Evolutionary conservation across 208 protist genomes (phyloP).

Genomic region (Wallacemonas sp.): DNA sequence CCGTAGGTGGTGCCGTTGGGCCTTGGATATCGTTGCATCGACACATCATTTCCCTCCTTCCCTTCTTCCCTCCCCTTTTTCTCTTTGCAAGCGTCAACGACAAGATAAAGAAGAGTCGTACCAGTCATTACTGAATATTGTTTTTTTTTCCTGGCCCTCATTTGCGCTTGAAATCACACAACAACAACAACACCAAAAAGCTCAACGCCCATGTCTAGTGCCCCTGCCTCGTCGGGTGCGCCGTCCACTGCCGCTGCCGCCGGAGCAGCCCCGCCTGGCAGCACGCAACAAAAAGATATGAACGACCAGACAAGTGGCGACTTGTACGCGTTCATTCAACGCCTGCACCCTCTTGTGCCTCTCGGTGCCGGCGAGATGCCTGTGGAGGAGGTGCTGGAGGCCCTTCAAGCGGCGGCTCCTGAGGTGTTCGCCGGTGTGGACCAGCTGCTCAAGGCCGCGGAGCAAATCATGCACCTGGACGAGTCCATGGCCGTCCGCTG

Average conservation of each 20-base stretch:
- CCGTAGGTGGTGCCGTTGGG: no score
- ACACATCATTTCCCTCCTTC: no score
- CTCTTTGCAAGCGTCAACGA: no score
- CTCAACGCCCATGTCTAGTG: no score
- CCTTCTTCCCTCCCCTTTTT: no score
- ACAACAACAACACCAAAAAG: not conserved
- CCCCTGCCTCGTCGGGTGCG: no score
- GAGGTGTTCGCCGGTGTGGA: constrained; percentile 43
- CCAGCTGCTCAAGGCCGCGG: constrained; percentile 31
- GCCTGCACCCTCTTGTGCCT: constrained; percentile 23
- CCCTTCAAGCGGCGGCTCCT: constrained; percentile 31
- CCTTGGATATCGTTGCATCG: no score
- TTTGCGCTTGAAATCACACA: not conserved
- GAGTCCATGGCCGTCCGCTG: constrained; percentile 63
- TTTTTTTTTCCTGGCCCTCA: not conserved
- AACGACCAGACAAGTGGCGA: constrained; percentile 60
- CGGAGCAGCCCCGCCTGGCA: not conserved
- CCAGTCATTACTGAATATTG: not conserved
- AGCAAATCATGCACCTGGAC: constrained; percentile 39
- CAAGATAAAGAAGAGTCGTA: no score
- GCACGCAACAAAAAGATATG: constrained; percentile 9
- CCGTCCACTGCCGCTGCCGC: not conserved
- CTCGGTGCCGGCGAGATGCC: constrained; percentile 46
- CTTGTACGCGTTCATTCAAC: constrained; percentile 39
- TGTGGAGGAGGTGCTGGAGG: constrained; percentile 45